A percentile compares a stretch with the other conserved stretches of the same genome.
Conservation (phyloP, 192 early-diverging fungal species). For the Coemansia aciculifera region DNA sequence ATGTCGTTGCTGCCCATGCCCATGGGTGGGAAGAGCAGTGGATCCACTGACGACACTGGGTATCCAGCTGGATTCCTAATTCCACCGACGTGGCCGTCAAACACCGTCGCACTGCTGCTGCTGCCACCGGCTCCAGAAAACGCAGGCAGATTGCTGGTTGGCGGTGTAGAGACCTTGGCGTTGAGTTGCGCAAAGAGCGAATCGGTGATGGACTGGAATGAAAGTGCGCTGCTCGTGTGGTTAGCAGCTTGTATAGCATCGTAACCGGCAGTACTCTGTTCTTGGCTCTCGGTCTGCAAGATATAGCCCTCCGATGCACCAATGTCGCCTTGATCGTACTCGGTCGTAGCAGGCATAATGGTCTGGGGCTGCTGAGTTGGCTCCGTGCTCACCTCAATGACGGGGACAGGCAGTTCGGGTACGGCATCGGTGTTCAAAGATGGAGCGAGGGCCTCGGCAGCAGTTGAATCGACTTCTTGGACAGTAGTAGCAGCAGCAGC, state of each 20-base stretch:
- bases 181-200: slow-evolving; percentile 53
- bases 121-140: slow-evolving; percentile 9
- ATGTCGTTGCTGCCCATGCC: slow-evolving; percentile 4
- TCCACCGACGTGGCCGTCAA: slow-evolving; percentile 10
- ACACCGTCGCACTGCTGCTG: background rate
- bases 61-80: slow-evolving; percentile 14
- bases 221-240: slow-evolving; percentile 35
- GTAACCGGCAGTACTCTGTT: background rate
- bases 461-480: background rate
- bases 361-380: background rate
- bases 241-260: background rate
- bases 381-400: background rate
- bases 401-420: background rate
- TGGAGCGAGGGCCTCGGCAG: background rate
- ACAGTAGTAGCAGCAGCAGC: background rate
- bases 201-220: slow-evolving; percentile 51
- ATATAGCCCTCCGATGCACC: background rate
- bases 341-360: background rate
- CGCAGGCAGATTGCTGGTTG: slow-evolving; percentile 15
- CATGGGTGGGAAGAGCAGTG: slow-evolving; percentile 43
- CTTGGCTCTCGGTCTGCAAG: background rate
- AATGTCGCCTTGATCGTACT: background rate
- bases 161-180: slow-evolving; percentile 38
- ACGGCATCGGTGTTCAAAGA: background rate
- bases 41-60: slow-evolving; percentile 33